Evolutionary conservation across 371 early-diverging fungal species (phyloP), one percentile per base, ranked within the genome.

Genomic region (Haplosporangium sp.): DNA sequence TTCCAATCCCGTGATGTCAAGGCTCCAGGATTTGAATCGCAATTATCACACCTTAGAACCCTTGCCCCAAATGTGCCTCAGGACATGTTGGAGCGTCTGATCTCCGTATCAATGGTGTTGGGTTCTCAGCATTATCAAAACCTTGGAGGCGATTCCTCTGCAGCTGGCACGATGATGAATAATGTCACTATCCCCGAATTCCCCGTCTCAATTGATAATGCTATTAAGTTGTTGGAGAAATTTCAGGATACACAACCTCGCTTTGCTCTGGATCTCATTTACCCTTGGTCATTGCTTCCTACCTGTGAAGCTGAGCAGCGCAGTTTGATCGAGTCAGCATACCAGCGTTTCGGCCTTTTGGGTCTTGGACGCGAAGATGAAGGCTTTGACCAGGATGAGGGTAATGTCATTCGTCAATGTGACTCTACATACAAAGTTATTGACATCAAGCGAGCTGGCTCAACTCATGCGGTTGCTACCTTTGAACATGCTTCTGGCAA

Each of bases 1-100:
- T 95, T 95, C 79, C 95, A 95, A 76, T 89, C 88, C 58, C 85
- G 91, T 60, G 91, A 90, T 73, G 83, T 91, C 60, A 87, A 85
- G 61, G 85, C 88, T 1, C 93, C 92, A 4, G 85, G 85, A 45
- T 92, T 87, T 74, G 82, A 87, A 19, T 84, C 90, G 2, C 92
- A 93, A 79, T n/a, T 86, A 39, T 58, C 53, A 17, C 86, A 85
- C 35, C 77, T 88, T n/a, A 44, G 35, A 17, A 69, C 65, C 13
- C 42, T 85, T 2, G 85, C 71, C 6, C 87, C 87, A 9, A 75
- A 74, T 48, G 89, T 91, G 0, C 84, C 88, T 7, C 86, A 86
- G 61, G 83, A 87, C 47, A 76, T 88, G 57, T 60, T 92, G 62
- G 93, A 94, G 65, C 74, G 91, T 5, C 68, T 94, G 40, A 77